A percentile compares a stretch with the other conserved stretches of the same genome.
phyloP scores from a whole-genome alignment of 768 basidiomycete genomes.

The Kwoniella botswanensis region DNA sequence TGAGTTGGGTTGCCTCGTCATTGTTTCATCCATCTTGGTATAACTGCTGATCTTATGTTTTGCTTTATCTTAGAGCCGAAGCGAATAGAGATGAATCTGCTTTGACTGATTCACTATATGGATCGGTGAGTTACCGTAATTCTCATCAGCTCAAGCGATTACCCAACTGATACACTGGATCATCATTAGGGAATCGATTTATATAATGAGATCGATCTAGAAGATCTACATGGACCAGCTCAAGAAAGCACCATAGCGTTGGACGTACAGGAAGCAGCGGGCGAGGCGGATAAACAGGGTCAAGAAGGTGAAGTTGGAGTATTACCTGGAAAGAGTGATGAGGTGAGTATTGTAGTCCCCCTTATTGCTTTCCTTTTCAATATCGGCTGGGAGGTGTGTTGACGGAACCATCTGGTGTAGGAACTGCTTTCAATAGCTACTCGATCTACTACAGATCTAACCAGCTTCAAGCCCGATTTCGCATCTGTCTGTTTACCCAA shows the following conservation, averaged over 20 bases:
- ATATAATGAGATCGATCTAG: slow-evolving; percentile 74
- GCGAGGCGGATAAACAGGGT: slow-evolving; percentile 59
- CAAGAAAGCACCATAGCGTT: slow-evolving; percentile 72
- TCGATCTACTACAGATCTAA: slow-evolving; percentile 10
- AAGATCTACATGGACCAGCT: slow-evolving; percentile 78
- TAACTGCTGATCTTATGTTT: no score
- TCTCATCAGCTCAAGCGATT: background rate
- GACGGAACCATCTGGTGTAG: slow-evolving; percentile 4
- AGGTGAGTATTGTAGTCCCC: slow-evolving; percentile 34
- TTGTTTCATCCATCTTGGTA: no score
- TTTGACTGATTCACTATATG: slow-evolving; percentile 13
- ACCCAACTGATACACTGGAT: background rate
- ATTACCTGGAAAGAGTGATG: slow-evolving; percentile 39
- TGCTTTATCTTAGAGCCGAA: slow-evolving; percentile 11
- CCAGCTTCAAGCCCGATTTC: slow-evolving; percentile 30
- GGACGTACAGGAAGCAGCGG: slow-evolving; percentile 81
- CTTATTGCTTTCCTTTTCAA: no score
- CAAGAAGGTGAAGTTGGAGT: slow-evolving; percentile 39
- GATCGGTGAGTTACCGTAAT: background rate
- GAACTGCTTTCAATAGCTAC: slow-evolving; percentile 28
- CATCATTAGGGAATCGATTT: slow-evolving; percentile 38
- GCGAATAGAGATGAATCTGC: slow-evolving; percentile 15
- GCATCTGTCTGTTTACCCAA: slow-evolving; percentile 31
- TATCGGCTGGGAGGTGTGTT: no score
- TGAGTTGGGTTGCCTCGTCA: slow-evolving; percentile 7